Evolutionary conservation across 2,329 filamentous ascomycete genomes (phyloP), one percentile per base, ranked within the genome.

Genomic region (Paraconiothyrium sp.): DNA sequence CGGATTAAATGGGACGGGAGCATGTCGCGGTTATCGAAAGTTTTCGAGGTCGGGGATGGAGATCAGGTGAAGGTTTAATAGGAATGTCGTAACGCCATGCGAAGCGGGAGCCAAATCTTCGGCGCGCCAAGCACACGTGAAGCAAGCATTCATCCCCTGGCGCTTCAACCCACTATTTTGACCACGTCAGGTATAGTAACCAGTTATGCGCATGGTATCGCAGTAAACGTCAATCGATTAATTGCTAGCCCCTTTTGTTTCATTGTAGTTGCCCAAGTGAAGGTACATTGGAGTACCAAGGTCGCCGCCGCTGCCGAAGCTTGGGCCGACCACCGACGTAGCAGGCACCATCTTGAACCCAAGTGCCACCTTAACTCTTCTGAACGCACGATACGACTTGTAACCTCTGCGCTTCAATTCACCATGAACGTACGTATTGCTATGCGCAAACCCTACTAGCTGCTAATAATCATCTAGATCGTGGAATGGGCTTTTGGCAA

Each of bases 401-500:
- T 57, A 57, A 37, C 35, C 54, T 22, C 32, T 44, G 52, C 16
- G 10, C 39, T 34, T 56, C 58, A 50, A 27, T 59, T 66, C 73
- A 81, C 62, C 69, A 88, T 89, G 87, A 89, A 90, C 79, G 87
- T 88, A 72, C 63, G 84, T 73, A 76, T 65, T 74, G 52, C 54
- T 51, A 65, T 61, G 32, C 57, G 27, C 54, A 37, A 44, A 46
- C 9, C 47, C 16, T 22, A 34, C 37, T 35, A 30, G 39, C 54
- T 34, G 54, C 65, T 61, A 64, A 69, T 60, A 66, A 67, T n/a
- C 72, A 57, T 63, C 60, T 67, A 97, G 92, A 92, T 98, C 77
- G 88, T 99, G 65, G 95, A 99, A 88, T 99, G 95, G 94, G 94
- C 94, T 43, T 99, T 99, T 77, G 95, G 95, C 70, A 98, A 97